phyloP scores from a whole-genome alignment of 371 early-diverging fungal species.

The Mortierella sp. region DNA sequence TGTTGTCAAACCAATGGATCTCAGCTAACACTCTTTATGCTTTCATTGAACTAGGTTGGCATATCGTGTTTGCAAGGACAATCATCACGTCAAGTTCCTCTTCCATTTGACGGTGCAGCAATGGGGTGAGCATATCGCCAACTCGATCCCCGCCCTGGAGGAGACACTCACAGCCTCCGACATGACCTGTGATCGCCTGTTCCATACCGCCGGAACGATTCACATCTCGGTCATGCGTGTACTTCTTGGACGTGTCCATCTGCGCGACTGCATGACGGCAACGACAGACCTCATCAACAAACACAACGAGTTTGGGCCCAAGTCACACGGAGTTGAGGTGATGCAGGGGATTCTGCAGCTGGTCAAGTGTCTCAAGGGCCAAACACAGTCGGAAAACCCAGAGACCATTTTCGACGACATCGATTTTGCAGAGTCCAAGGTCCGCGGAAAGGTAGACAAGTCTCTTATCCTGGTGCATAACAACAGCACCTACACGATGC shows the following conservation, averaged over 20 bases:
- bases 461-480: conserved; percentile 12
- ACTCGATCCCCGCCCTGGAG: conserved; percentile 44
- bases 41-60: conserved; percentile 27
- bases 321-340: conserved; percentile 48
- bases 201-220: conserved; percentile 49
- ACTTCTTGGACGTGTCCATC: conserved; percentile 32
- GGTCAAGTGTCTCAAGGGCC: conserved; percentile 50
- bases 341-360: conserved; percentile 52
- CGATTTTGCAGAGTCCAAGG: conserved; percentile 34
- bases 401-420: conserved; percentile 52
- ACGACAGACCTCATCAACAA: conserved; percentile 42
- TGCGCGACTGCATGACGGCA: conserved; percentile 42
- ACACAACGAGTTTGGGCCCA: conserved; percentile 52
- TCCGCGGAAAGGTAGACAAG: conserved; percentile 12
- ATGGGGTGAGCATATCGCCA: conserved; percentile 51
- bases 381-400: conserved; percentile 29
- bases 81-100: conserved; percentile 46
- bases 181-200: conserved; percentile 47
- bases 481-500: conserved; percentile 51
- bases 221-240: conserved; percentile 48
- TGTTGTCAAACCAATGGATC: too few relatives aligned
- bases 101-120: conserved; percentile 52
- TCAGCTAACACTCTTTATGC: neutral
- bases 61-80: conserved; percentile 28
- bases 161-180: conserved; percentile 47